A percentile compares a stretch with the other conserved stretches of the same genome.
Evolutionary conservation across 1,284 basidiomycete species (phyloP).

Genomic region (Ustilago curta): DNA sequence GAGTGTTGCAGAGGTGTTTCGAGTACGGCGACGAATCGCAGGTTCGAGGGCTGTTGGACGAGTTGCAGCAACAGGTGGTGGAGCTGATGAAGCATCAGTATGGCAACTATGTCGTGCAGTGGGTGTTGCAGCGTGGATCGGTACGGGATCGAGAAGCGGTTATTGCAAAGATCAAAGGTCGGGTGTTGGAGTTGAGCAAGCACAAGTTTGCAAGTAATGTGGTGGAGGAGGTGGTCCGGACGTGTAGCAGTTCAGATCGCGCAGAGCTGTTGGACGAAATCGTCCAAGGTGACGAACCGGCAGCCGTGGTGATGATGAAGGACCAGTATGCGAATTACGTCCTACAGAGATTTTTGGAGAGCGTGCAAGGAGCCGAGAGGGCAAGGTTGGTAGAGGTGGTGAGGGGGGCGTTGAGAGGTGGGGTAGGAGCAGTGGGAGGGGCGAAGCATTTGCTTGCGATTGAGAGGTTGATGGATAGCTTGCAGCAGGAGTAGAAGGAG

Average conservation of each 20-base stretch:
- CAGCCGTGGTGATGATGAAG: slow-evolving; percentile 78
- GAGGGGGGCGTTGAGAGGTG: slow-evolving; percentile 31
- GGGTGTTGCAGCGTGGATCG: slow-evolving; percentile 84
- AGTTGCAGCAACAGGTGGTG: slow-evolving; percentile 79
- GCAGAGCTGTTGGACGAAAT: slow-evolving; percentile 83
- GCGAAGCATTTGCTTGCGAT: slow-evolving; percentile 57
- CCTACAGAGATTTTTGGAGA: slow-evolving; percentile 67
- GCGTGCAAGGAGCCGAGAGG: slow-evolving; percentile 46
- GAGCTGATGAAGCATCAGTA: slow-evolving; percentile 70
- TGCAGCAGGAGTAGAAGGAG: slow-evolving; percentile 4
- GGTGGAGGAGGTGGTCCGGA: slow-evolving; percentile 88
- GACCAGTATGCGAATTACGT: slow-evolving; percentile 82
- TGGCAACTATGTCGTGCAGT: slow-evolving; percentile 92
- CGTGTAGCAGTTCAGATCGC: slow-evolving; percentile 76
- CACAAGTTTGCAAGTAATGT: slow-evolving; percentile 99
- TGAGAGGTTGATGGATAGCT: slow-evolving; percentile 51
- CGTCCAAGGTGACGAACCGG: slow-evolving; percentile 70
- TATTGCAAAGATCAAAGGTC: slow-evolving; percentile 79
- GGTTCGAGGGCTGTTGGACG: slow-evolving; percentile 82
- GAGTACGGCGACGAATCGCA: slow-evolving; percentile 76
- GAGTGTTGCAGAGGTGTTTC: slow-evolving; percentile 92
- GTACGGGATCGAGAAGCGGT: slow-evolving; percentile 79
- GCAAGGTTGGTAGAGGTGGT: slow-evolving; percentile 41
- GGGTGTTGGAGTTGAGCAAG: slow-evolving; percentile 75
- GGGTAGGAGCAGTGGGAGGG: background rate